These are phyloP conservation scores for Tephrocybe sp. DNA, from an alignment of 768 basidiomycete species.

Conservation along the genomic window DNA sequence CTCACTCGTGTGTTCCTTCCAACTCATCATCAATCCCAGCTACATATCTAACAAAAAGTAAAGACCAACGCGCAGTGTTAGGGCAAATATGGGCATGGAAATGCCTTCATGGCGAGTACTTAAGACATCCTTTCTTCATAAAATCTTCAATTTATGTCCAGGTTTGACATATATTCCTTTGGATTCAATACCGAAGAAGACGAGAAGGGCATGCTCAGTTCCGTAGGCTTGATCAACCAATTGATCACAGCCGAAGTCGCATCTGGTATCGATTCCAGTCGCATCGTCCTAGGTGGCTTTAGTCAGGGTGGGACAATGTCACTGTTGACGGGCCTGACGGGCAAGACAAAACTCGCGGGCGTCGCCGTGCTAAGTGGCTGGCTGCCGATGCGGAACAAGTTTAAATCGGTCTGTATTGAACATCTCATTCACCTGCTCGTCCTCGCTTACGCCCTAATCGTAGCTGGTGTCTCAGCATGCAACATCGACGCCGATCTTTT, in stretches of 20 bases:
- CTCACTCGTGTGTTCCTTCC: slow-evolving; percentile 60
- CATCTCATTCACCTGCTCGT: neutral
- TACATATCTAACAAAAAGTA: slow-evolving; percentile 4
- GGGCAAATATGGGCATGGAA: slow-evolving; percentile 65
- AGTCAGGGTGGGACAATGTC: slow-evolving; percentile 83
- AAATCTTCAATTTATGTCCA: slow-evolving; percentile 25
- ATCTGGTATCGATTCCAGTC: slow-evolving; percentile 59
- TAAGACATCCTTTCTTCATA: neutral
- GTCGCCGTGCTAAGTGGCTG: slow-evolving; percentile 75
- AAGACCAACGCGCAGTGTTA: slow-evolving; percentile 61
- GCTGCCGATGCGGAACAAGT: slow-evolving; percentile 64
- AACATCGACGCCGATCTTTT: slow-evolving; percentile 71
- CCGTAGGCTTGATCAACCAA: slow-evolving; percentile 56
- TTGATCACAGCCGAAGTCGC: slow-evolving; percentile 76
- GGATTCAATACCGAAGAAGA: slow-evolving; percentile 66
- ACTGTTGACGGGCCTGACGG: slow-evolving; percentile 70
- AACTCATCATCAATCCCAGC: neutral
- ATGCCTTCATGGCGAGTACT: slow-evolving; percentile 73
- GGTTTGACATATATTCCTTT: slow-evolving; percentile 79
- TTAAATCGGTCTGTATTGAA: slow-evolving; percentile 52
- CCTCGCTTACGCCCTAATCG: slow-evolving; percentile 5
- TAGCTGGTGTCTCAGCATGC: slow-evolving; percentile 65
- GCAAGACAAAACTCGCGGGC: slow-evolving; percentile 67
- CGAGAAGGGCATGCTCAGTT: slow-evolving; percentile 68
- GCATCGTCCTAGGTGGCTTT: slow-evolving; percentile 87